A percentile compares a stretch with the other conserved stretches of the same genome.
These are phyloP conservation scores for Sugiyamaella lignohabitans DNA, from an alignment of 805 yeast species.

Conservation along the genomic window DNA sequence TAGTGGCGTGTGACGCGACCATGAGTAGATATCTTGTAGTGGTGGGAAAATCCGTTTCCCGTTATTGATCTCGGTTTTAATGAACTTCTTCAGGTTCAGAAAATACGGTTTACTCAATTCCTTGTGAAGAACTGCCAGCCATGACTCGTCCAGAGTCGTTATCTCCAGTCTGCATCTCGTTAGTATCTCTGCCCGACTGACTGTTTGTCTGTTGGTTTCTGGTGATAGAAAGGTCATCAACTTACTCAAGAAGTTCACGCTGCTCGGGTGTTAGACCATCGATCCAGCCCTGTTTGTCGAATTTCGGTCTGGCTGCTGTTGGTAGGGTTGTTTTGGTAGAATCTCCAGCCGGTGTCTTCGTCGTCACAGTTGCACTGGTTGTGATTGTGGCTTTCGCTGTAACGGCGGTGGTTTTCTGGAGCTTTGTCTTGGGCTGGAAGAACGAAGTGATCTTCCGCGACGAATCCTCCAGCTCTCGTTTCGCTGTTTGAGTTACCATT, in stretches of 20 bases:
- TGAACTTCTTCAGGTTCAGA: constrained; percentile 58
- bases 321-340: too few relatives aligned
- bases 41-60: constrained; percentile 72
- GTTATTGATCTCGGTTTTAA: constrained; percentile 40
- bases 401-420: constrained; percentile 1
- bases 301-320: constrained; percentile 20
- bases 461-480: constrained; percentile 18
- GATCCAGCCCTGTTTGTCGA: constrained; percentile 50
- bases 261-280: constrained; percentile 43
- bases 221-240: not conserved
- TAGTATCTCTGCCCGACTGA: not conserved
- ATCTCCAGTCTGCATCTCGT: constrained; percentile 42
- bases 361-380: constrained; percentile 1
- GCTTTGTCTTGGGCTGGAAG: constrained; percentile 14
- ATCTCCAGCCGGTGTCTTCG: constrained; percentile 8
- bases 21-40: constrained; percentile 68
- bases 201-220: not conserved
- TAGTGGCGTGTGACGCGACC: constrained; percentile 84
- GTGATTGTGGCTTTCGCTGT: not conserved
- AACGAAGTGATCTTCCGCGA: constrained; percentile 15
- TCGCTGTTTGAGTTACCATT: constrained; percentile 9
- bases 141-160: constrained; percentile 59
- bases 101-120: constrained; percentile 87
- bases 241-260: constrained; percentile 39
- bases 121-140: constrained; percentile 63